Conservation (phyloP, 106 monocot genomes). For the Dendrobium catenatum region DNA sequence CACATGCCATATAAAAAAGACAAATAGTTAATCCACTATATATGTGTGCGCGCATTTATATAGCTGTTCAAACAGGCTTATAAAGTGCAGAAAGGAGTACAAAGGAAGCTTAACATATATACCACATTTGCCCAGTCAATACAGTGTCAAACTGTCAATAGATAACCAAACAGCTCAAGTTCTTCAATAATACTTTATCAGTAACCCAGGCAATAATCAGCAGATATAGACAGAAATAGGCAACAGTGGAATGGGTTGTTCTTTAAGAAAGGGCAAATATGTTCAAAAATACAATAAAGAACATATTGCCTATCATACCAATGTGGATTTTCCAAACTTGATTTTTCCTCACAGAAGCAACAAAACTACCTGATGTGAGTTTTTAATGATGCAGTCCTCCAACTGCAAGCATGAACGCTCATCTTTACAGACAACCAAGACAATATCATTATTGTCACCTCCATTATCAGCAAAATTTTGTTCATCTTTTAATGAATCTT, state of each 20-base stretch:
- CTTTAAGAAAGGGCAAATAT: not conserved
- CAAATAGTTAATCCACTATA: not conserved
- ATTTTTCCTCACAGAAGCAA: not conserved
- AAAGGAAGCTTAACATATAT: not conserved
- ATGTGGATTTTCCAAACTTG: not conserved
- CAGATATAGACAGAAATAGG: not conserved
- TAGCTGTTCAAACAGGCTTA: not conserved
- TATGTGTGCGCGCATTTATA: not conserved
- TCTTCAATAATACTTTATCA: not conserved
- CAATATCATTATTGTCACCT: slow-evolving; percentile 36
- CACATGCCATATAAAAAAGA: too few species aligned
- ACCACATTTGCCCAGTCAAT: not conserved
- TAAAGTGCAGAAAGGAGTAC: not conserved
- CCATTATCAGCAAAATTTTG: slow-evolving; percentile 11
- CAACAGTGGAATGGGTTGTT: not conserved
- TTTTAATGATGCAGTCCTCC: slow-evolving; percentile 71
- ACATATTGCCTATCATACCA: not conserved
- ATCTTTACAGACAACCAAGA: slow-evolving; percentile 95
- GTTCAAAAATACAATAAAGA: not conserved
- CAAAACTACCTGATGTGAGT: slow-evolving; percentile 51
- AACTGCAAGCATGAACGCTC: slow-evolving; percentile 92
- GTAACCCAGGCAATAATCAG: not conserved
- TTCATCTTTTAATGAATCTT: slow-evolving; percentile 17
- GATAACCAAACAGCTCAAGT: not conserved
- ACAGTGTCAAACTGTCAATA: not conserved